Conservation (phyloP, 2,329 filamentous ascomycete genomes). For the Teratosphaeria viscida region DNA sequence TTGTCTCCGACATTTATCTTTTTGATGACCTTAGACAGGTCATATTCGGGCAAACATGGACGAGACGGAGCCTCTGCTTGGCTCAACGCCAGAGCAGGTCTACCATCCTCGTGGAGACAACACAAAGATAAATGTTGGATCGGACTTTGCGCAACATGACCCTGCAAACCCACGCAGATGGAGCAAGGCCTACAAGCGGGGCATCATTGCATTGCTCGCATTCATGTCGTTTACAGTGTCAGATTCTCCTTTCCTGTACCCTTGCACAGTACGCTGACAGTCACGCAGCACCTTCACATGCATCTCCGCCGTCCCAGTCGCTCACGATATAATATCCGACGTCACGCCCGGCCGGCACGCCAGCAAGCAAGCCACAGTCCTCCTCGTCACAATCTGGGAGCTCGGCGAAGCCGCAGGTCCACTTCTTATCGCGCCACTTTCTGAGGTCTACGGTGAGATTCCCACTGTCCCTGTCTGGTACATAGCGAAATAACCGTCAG, state of each 20-base stretch:
- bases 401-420: conserved; percentile 39
- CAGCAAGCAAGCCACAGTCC: conserved; percentile 4
- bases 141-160: conserved; percentile 21
- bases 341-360: conserved; percentile 11
- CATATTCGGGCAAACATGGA: not conserved
- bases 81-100: not conserved
- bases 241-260: not conserved
- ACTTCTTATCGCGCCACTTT: conserved; percentile 35
- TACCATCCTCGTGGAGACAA: not conserved
- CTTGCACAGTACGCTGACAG: conserved; percentile 1
- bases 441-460: conserved; percentile 30
- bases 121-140: not conserved
- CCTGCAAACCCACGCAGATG: conserved; percentile 45
- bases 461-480: not conserved
- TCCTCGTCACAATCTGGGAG: conserved; percentile 40
- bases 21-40: not conserved
- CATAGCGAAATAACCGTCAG: no score
- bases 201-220: conserved; percentile 43
- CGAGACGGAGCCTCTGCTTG: not conserved
- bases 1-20: not conserved
- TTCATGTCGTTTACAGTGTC: conserved; percentile 50
- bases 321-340: conserved; percentile 16
- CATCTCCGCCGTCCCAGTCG: conserved; percentile 22
- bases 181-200: conserved; percentile 40
- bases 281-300: conserved; percentile 21